Evolutionary conservation across 129 eudicot genomes (phyloP).

Genomic region (Centrapalus pauciflorus): DNA sequence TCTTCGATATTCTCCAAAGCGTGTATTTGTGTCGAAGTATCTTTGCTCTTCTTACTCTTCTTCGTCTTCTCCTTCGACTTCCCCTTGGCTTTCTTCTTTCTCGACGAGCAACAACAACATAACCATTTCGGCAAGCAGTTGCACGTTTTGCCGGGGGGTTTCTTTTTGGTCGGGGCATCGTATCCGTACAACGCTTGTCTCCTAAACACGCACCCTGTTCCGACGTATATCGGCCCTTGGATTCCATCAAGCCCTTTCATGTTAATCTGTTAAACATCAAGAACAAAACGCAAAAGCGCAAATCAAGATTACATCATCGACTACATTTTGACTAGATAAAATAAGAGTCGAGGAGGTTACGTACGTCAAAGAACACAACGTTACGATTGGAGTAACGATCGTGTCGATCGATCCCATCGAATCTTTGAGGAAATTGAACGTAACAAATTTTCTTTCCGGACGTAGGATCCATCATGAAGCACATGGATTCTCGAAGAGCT

Average conservation of each 20-base stretch:
- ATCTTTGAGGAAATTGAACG: conserved; percentile 88
- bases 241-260: conserved; percentile 96
- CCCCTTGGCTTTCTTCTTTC: conserved; percentile 55
- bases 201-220: conserved; percentile 90
- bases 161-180: conserved; percentile 84
- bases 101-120: conserved; percentile 52
- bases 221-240: conserved; percentile 93
- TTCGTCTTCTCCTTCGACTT: conserved; percentile 34
- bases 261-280: conserved; percentile 52
- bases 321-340: neutral
- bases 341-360: conserved; percentile 24
- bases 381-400: conserved; percentile 89
- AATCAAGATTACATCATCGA: neutral
- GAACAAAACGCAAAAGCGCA: neutral
- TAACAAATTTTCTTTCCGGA: conserved; percentile 86
- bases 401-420: conserved; percentile 89
- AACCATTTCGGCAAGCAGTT: conserved; percentile 85
- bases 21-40: conserved; percentile 69
- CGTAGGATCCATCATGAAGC: conserved; percentile 92
- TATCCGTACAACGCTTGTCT: conserved; percentile 90
- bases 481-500: conserved; percentile 87
- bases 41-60: conserved; percentile 60
- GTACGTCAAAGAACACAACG: conserved; percentile 87
- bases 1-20: conserved; percentile 93
- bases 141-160: conserved; percentile 85